Conservation (phyloP, 108 stramenopile genomes). For the Nannochloropsis oceanica region DNA sequence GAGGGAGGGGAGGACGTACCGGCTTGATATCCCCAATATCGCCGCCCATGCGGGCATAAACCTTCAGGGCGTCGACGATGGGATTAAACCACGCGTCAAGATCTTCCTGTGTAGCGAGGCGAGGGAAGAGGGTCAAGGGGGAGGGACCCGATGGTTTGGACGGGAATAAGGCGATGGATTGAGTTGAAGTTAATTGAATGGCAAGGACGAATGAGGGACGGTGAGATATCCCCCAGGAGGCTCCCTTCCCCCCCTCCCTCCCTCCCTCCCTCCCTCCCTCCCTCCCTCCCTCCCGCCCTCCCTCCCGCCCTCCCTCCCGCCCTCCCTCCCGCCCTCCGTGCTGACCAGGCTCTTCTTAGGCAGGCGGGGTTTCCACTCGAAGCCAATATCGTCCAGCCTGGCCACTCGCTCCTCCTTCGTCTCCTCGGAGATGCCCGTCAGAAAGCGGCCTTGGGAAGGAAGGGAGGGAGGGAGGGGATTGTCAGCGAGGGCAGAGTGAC, state of each 20-base stretch:
- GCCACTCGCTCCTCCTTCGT: background rate
- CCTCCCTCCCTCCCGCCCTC: background rate
- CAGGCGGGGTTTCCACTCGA: background rate
- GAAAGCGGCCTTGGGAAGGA: background rate
- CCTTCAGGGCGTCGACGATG: background rate
- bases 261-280: background rate
- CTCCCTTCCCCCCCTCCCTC: background rate
- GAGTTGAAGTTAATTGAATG: too few species aligned
- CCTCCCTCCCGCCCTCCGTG: too few species aligned
- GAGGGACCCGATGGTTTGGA: too few species aligned
- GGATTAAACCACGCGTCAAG: background rate
- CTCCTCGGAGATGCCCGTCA: background rate
- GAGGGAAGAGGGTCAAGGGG: background rate
- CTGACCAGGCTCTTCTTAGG: background rate
- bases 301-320: background rate
- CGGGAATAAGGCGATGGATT: too few species aligned
- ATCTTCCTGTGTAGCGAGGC: background rate
- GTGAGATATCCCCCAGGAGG: background rate
- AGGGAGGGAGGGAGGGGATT: background rate
- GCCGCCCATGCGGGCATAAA: background rate
- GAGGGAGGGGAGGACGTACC: background rate
- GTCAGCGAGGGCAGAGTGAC: too few species aligned
- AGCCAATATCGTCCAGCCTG: background rate
- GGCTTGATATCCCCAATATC: background rate
- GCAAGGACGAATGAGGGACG: background rate